Base-by-base conservation (phyloP, 140 eudicot species). In the Eryngium alpinum region DNA sequence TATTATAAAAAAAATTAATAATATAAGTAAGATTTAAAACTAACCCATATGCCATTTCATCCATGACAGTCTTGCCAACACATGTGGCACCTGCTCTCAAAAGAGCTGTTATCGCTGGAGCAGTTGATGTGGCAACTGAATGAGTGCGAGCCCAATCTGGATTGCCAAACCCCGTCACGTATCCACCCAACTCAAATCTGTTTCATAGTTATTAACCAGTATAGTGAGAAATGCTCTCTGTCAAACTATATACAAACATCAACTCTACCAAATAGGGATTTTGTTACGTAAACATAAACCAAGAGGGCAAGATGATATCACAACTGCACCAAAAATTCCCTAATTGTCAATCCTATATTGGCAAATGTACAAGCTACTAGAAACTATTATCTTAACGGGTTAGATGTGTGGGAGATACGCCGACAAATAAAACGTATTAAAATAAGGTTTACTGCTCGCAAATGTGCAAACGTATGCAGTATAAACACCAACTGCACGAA, bases 11-110 rank as follows among this genome's bases (percentile, higher is more conserved):
- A 9, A 38, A 33, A 65, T 77, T n/a, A 38, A 34, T 21, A 0
- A 70, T 10, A 27, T 19, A 60, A 60, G 10, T 16, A 17, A 0
- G 19, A 12, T 24, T 6, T 70, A 80, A 72, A 31, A 15, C 59
- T 76, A 86, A 94, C 98, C 98, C 91, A 90, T 94, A 94, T 80
- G 98, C 98, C 98, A 94, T 90, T 89, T 94, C 98, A 87, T 94
- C 98, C 97, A 94, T 89, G 80, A 85, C 78, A 79, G 98, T 94
- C 90, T 84, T 90, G 25, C 97, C 98, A 16, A 88, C 90, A 88
- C 97, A 90, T 25, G 89, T 92, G 51, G 93, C 98, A 38, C 98
- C 98, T 73, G 90, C 94, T 38, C 78, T 73, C 43, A 92, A 82
- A 59, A 90, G 60, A 57, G 93, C 90, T 34, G 50, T 80, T 79